phyloP scores from a whole-genome alignment of 2,329 filamentous ascomycete genomes.

The Salinomyces thailandicus region DNA sequence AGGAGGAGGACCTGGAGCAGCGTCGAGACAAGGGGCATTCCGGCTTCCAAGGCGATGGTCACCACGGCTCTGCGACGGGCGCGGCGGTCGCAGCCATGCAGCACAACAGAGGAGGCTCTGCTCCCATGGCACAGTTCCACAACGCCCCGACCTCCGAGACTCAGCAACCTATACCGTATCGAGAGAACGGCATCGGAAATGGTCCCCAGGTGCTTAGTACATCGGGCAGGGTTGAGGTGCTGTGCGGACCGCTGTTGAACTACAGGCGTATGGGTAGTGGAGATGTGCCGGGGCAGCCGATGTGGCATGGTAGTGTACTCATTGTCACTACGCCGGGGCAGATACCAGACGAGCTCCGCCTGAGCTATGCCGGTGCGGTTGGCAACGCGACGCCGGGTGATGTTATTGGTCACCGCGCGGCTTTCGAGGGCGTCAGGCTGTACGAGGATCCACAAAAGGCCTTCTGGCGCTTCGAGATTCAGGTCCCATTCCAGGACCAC shows the following conservation, averaged over 20 bases:
- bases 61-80: conserved; percentile 2
- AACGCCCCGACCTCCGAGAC: not conserved
- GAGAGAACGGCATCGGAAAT: conserved; percentile 28
- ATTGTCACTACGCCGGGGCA: conserved; percentile 68
- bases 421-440: conserved; percentile 43
- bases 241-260: conserved; percentile 66
- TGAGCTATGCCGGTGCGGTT: conserved; percentile 41
- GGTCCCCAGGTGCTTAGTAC: conserved; percentile 37
- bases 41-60: not conserved
- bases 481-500: conserved; percentile 55
- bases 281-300: conserved; percentile 31
- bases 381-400: conserved; percentile 22
- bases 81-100: conserved; percentile 1
- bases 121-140: not conserved
- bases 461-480: conserved; percentile 50
- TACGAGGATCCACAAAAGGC: conserved; percentile 49
- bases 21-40: not conserved
- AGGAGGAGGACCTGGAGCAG: not conserved
- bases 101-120: not conserved
- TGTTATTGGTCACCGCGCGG: conserved; percentile 19
- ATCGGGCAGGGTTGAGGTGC: conserved; percentile 41
- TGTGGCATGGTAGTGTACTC: conserved; percentile 78
- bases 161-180: conserved; percentile 6
- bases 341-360: conserved; percentile 48
- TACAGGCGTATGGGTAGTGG: conserved; percentile 61